Conservation (phyloP, 257 asterid species). For the Verbascum thapsus region DNA sequence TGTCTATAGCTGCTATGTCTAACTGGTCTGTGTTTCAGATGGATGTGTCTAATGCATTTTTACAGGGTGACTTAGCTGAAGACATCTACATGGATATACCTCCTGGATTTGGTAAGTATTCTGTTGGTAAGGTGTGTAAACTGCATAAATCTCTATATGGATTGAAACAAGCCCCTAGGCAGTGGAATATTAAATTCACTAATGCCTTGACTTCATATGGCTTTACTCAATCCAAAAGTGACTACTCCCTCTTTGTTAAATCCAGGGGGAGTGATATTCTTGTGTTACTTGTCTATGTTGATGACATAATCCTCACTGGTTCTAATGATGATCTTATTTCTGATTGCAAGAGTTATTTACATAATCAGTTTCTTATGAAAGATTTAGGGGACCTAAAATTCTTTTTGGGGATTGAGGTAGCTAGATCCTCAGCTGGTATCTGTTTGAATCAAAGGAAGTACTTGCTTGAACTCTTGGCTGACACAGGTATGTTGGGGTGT, state of each 20-base stretch:
- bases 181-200: neutral
- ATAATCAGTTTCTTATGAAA: too few relatives aligned
- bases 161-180: neutral
- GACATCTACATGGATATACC: neutral
- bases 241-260: neutral
- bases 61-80: neutral
- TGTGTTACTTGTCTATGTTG: neutral
- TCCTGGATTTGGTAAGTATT: neutral
- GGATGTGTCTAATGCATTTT: slow-evolving; percentile 1
- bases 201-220: neutral
- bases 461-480: neutral
- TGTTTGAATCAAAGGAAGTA: neutral
- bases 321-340: neutral
- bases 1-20: neutral
- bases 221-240: neutral
- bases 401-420: neutral
- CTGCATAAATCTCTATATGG: neutral
- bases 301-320: neutral
- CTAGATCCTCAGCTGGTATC: neutral
- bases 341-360: too few relatives aligned
- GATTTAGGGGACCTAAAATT: neutral
- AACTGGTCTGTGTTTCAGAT: neutral
- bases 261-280: neutral
- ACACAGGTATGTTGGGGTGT: neutral
- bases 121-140: neutral